phyloP scores from a whole-genome alignment of 768 basidiomycete genomes.

The Infundibulicybe gibba region DNA sequence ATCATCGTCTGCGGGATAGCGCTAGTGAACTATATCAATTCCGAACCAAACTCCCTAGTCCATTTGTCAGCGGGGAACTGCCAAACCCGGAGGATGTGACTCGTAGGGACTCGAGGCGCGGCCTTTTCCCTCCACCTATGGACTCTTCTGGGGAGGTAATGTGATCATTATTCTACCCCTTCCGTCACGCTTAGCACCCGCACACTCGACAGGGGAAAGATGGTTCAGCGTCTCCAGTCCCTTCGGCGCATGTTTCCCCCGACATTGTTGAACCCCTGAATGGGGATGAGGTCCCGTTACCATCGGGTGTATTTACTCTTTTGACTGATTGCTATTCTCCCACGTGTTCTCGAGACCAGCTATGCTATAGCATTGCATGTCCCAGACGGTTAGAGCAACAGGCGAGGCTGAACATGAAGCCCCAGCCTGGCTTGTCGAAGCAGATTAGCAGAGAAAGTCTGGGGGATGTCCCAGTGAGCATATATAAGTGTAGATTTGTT shows the following conservation, averaged over 20 bases:
- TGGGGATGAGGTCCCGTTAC: slow-evolving; percentile 67
- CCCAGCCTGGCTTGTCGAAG: slow-evolving; percentile 83
- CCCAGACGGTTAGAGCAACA: slow-evolving; percentile 94
- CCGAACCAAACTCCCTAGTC: slow-evolving; percentile 74
- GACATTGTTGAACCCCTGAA: slow-evolving; percentile 12
- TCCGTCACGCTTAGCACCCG: slow-evolving; percentile 5
- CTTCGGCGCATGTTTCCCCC: slow-evolving; percentile 9
- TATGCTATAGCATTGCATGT: slow-evolving; percentile 99
- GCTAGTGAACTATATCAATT: slow-evolving; percentile 92
- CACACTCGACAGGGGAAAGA: slow-evolving; percentile 20
- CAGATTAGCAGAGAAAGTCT: slow-evolving; percentile 81
- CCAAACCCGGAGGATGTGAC: slow-evolving; percentile 27
- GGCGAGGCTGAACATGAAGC: slow-evolving; percentile 90
- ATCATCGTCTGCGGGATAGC: slow-evolving; percentile 91
- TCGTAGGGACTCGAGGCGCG: slow-evolving; percentile 12
- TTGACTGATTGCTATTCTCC: slow-evolving; percentile 98
- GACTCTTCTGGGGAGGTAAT: slow-evolving; percentile 24
- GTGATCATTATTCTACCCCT: neutral
- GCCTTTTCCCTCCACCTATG: slow-evolving; percentile 6
- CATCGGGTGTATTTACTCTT: slow-evolving; percentile 93
- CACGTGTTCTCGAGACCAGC: slow-evolving; percentile 87
- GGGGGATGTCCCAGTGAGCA: slow-evolving; percentile 68
- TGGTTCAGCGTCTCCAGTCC: slow-evolving; percentile 22
- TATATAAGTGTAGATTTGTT: slow-evolving; percentile 4
- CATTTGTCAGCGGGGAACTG: slow-evolving; percentile 79